Evolutionary conservation across 148 eudicot species (phyloP).

Genomic region (Euryodendron excelsum): DNA sequence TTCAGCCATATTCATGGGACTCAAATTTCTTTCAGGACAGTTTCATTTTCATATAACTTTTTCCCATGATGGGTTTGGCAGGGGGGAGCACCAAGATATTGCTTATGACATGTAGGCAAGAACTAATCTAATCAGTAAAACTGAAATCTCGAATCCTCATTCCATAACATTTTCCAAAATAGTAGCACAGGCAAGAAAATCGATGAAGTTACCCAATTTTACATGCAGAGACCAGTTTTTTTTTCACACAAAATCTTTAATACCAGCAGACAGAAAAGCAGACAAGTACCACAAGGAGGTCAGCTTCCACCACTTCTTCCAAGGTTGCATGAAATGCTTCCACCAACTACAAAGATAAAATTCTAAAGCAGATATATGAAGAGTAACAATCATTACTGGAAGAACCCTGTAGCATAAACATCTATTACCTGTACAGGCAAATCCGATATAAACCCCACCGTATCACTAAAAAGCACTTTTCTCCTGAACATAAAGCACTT

Average conservation of each 20-base stretch:
- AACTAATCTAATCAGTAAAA: neutral
- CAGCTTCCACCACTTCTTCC: slow-evolving; percentile 98
- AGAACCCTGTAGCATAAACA: slow-evolving; percentile 2
- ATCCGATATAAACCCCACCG: slow-evolving; percentile 97
- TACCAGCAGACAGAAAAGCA: neutral
- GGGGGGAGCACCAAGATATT: neutral
- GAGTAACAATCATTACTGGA: neutral
- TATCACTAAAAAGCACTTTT: slow-evolving; percentile 86
- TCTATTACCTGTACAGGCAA: slow-evolving; percentile 79
- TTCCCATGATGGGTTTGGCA: neutral
- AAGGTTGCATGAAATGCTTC: slow-evolving; percentile 98
- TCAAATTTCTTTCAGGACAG: neutral
- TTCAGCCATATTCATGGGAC: neutral
- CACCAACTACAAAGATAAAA: slow-evolving; percentile 51
- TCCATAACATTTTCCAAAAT: too few relatives aligned
- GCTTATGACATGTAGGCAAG: neutral
- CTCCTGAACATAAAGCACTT: slow-evolving; percentile 47
- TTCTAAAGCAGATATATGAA: slow-evolving; percentile 1
- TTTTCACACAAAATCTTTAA: neutral
- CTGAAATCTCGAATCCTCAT: neutral
- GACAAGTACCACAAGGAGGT: slow-evolving; percentile 75
- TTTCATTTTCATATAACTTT: neutral
- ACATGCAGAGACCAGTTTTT: neutral
- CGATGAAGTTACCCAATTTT: neutral
- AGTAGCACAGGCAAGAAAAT: neutral